Conservation (phyloP, 2,329 filamentous ascomycete species). For the Penicillium verrucosum region DNA sequence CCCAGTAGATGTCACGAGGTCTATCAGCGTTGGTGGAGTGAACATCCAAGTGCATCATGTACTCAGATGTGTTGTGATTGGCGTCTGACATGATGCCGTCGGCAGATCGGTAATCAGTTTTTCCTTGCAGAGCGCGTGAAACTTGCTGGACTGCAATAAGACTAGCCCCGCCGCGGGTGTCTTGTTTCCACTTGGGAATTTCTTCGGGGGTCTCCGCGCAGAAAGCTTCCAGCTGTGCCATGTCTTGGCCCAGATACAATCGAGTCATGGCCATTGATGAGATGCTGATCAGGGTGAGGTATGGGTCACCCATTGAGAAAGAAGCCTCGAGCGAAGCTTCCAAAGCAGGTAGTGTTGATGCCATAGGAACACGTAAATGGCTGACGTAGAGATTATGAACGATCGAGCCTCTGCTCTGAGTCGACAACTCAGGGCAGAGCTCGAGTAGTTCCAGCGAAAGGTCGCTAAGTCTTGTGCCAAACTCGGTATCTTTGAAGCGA, state of each 20-base stretch:
- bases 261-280: constrained; percentile 57
- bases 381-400: constrained; percentile 60
- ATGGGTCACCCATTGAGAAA: constrained; percentile 57
- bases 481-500: constrained; percentile 56
- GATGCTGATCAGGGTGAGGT: constrained; percentile 57
- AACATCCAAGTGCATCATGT: constrained; percentile 47
- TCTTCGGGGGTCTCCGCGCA: constrained; percentile 57
- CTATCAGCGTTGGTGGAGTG: constrained; percentile 50
- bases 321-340: constrained; percentile 56
- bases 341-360: constrained; percentile 51
- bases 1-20: constrained; percentile 55
- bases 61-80: constrained; percentile 51
- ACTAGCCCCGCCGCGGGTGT: constrained; percentile 58
- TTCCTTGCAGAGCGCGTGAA: constrained; percentile 59
- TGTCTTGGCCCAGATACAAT: constrained; percentile 56
- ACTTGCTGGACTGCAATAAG: constrained; percentile 56
- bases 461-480: constrained; percentile 54
- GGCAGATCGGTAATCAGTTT: constrained; percentile 50
- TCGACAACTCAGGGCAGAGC: constrained; percentile 53
- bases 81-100: constrained; percentile 53
- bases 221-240: constrained; percentile 57
- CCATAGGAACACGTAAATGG: constrained; percentile 55
- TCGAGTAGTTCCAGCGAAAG: constrained; percentile 53
- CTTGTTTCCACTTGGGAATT: constrained; percentile 54
- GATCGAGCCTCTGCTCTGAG: constrained; percentile 54